These are phyloP conservation scores for Exophiala phaeomuriformis DNA, from an alignment of 2,329 filamentous ascomycete genomes.

Conservation along the genomic window DNA sequence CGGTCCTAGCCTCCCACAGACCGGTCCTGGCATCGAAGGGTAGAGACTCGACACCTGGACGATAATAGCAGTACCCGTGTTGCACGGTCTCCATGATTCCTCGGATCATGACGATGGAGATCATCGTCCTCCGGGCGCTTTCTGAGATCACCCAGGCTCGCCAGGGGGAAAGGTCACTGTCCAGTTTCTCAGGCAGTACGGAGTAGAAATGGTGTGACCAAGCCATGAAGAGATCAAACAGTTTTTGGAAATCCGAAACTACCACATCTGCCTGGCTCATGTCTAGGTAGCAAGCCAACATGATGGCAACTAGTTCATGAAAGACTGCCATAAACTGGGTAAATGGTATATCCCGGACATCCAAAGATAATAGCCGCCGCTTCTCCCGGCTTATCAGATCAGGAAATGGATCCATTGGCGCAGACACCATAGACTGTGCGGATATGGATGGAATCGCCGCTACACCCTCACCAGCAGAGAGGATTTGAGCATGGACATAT, in stretches of 20 bases:
- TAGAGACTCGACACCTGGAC: slow-evolving; percentile 22
- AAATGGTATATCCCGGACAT: slow-evolving; percentile 7
- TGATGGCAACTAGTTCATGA: slow-evolving; percentile 15
- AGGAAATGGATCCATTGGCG: not conserved
- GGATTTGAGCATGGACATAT: slow-evolving; percentile 16
- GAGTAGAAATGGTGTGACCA: slow-evolving; percentile 14
- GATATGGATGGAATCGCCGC: not conserved
- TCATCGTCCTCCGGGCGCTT: slow-evolving; percentile 19
- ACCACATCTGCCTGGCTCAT: slow-evolving; percentile 1
- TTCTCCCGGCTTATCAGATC: not conserved
- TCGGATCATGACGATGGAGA: slow-evolving; percentile 12
- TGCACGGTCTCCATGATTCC: slow-evolving; percentile 14
- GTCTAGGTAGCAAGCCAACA: slow-evolving; percentile 6
- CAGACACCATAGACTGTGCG: not conserved
- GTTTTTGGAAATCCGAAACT: not conserved
- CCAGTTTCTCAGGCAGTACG: slow-evolving; percentile 10
- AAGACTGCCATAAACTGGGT: slow-evolving; percentile 12
- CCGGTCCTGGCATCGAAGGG: slow-evolving; percentile 23
- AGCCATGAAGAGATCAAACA: slow-evolving; percentile 7
- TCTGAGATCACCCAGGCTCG: slow-evolving; percentile 22
- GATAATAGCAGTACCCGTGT: slow-evolving; percentile 17
- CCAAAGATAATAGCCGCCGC: slow-evolving; percentile 1
- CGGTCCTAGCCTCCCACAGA: slow-evolving; percentile 21
- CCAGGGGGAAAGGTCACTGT: slow-evolving; percentile 17
- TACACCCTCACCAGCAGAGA: not conserved